These are phyloP conservation scores for Aspergillus mulundensis DNA, from an alignment of 495 filamentous ascomycete genomes.

Conservation along the genomic window DNA sequence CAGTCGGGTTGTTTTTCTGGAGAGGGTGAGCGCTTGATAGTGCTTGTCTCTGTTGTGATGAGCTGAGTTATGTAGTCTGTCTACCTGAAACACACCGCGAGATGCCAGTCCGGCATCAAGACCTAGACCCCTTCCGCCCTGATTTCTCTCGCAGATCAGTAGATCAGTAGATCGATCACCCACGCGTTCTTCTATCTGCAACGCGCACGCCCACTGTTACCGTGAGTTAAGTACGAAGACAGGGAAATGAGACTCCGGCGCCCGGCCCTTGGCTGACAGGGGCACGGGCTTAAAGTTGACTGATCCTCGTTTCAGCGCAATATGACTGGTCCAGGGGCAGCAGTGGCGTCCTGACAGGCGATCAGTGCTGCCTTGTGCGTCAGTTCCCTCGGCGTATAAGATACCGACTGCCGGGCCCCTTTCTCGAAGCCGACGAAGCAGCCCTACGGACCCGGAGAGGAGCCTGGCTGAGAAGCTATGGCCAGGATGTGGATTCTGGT, in stretches of 20 bases:
- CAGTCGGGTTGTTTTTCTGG: slow-evolving; percentile 42
- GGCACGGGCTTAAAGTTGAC: neutral
- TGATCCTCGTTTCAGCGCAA: neutral
- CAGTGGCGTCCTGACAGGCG: neutral
- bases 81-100: neutral
- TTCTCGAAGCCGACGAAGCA: neutral
- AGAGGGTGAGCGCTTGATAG: no score
- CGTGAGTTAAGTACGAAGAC: no score
- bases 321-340: neutral
- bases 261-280: neutral
- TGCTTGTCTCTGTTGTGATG: neutral
- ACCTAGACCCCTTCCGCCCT: neutral
- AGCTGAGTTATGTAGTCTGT: no score
- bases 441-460: neutral
- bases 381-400: neutral
- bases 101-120: neutral
- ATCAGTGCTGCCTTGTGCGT: neutral
- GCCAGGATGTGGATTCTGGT: neutral
- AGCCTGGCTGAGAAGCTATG: neutral
- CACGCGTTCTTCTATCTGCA: no score
- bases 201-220: no score
- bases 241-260: no score
- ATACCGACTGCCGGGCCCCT: neutral
- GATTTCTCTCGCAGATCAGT: neutral
- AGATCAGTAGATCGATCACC: neutral